Base-by-base conservation (phyloP, 2,329 filamentous ascomycete genomes). In the Xylaria sp. region DNA sequence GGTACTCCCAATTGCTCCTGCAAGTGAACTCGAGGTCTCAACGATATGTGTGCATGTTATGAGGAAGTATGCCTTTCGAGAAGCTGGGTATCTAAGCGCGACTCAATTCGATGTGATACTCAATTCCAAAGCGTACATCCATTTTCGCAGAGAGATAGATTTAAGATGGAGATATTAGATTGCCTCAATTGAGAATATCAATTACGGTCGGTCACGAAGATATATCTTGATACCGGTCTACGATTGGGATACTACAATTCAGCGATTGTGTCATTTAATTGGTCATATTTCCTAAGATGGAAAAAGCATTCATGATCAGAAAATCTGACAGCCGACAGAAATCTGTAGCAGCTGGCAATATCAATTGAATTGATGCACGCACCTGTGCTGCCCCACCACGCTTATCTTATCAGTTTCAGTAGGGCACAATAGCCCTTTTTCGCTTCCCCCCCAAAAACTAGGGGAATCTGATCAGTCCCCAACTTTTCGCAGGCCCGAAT, bases 381-480 rank as follows among this genome's bases (percentile, higher is more conserved):
- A 28, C 28, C 3, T 18, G 13, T n/a, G 46, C 23, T 36, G 10
- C 59, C 23, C 18, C 10, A 36, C 10, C 3, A n/a, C 9, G 12
- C 31, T 64, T 71, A 72, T 68, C 70, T 73, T 67, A 69, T 72
- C 71, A 72, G 62, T 67, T 72, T 66, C 49, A 64, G 69, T 77
- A 77, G 76, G 76, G 76, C 76, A 77, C 74, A 76, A 74, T 73
- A 75, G 69, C 70, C 64, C 62, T 72, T 75, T 74, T 71, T 77
- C 75, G 74, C 75, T 76, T 75, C 54, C 48, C 25, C 25, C 66
- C 62, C 54, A 72, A 74, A 75, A 74, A 57, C 49, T 33, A 13
- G 36, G 43, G 67, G 51, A 62, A 46, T 39, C 61, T 51, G 46
- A 51, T 62, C 68, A 64, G 57, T 64, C 56, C 61, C 55, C 68